Conservation (phyloP, 345 rosid genomes). For the Syzygium aromaticum region DNA sequence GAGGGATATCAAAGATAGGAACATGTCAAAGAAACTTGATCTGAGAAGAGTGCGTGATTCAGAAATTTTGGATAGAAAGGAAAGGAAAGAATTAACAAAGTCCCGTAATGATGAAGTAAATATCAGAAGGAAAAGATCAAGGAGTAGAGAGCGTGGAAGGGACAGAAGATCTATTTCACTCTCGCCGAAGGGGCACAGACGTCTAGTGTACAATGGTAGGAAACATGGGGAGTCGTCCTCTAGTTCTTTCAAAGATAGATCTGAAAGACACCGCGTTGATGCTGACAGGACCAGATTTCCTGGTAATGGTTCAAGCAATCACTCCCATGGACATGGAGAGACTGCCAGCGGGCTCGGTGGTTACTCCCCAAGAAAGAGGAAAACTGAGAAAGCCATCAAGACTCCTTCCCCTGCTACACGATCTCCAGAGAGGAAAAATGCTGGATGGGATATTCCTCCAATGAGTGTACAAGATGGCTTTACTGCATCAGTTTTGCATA, state of each 20-base stretch:
- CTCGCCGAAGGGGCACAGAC: conserved; percentile 42
- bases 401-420: conserved; percentile 60
- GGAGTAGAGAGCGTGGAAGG: conserved; percentile 51
- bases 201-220: conserved; percentile 28
- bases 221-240: conserved; percentile 32
- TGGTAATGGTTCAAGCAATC: conserved; percentile 41
- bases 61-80: conserved; percentile 40
- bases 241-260: conserved; percentile 32
- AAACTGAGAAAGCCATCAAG: conserved; percentile 46
- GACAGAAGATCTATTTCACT: conserved; percentile 48
- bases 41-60: conserved; percentile 25
- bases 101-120: conserved; percentile 35
- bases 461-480: conserved; percentile 15
- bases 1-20: conserved; percentile 26
- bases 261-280: conserved; percentile 40
- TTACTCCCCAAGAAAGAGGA: conserved; percentile 90
- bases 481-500: conserved; percentile 31
- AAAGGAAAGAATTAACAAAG: conserved; percentile 40
- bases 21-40: conserved; percentile 36
- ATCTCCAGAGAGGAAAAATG: conserved; percentile 64
- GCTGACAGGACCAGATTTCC: conserved; percentile 21
- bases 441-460: conserved; percentile 78
- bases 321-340: conserved; percentile 39
- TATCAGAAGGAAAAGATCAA: conserved; percentile 59
- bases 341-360: conserved; percentile 82